Percentiles rank a stretch among this genome's conserved stretches.
Evolutionary conservation across 2,329 filamentous ascomycete genomes (phyloP).

Genomic region (Madurella fahalii): DNA sequence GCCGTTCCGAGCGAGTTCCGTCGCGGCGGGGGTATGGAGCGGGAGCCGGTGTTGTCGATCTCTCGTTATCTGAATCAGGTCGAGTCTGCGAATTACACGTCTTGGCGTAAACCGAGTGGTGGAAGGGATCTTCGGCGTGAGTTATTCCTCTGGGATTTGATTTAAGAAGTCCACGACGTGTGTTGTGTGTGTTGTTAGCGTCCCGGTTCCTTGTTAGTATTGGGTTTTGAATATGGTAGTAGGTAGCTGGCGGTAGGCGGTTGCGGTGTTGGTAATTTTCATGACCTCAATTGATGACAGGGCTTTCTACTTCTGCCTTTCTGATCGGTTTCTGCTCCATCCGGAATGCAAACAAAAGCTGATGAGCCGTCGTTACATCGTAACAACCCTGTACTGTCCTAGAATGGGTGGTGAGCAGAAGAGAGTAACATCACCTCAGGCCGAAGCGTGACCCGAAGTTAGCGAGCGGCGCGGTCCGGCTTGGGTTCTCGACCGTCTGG

Average conservation of each 20-base stretch:
- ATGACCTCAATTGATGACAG: background rate
- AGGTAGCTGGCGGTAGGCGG: background rate
- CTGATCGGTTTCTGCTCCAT: too few species aligned
- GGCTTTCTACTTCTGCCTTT: background rate
- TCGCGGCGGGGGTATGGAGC: too few species aligned
- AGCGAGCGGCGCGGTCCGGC: constrained; percentile 61
- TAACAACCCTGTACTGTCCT: background rate
- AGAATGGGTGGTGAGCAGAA: background rate
- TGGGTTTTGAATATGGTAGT: background rate
- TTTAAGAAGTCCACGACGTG: background rate
- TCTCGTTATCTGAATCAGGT: too few species aligned
- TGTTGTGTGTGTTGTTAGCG: background rate
- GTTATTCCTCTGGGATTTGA: background rate
- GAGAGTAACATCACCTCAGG: constrained; percentile 42
- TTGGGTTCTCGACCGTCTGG: constrained; percentile 55
- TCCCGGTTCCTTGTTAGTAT: background rate
- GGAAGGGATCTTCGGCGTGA: background rate
- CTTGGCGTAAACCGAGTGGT: background rate
- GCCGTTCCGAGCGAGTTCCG: too few species aligned
- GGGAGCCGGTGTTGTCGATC: too few species aligned
- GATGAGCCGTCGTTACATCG: too few species aligned
- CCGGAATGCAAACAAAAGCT: too few species aligned
- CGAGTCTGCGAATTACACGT: too few species aligned
- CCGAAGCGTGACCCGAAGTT: constrained; percentile 74
- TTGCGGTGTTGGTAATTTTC: background rate